These are phyloP conservation scores for Aquanectria penicillioides DNA, from an alignment of 2,329 filamentous ascomycete genomes.

Conservation along the genomic window DNA sequence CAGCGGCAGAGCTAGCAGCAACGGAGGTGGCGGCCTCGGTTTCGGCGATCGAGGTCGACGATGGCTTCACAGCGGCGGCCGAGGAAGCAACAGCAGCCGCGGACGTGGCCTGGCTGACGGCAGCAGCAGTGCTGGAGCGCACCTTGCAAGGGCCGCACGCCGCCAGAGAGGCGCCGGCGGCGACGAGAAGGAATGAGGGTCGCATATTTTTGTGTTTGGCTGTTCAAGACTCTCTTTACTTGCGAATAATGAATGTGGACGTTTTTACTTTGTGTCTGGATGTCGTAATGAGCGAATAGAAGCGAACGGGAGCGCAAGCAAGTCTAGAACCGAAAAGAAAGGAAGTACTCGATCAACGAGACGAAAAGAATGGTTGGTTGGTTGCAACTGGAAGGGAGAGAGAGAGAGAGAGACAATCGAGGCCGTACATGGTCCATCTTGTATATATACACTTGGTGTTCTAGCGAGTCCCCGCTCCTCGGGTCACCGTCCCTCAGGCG, in stretches of 20 bases:
- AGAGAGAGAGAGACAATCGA: neutral
- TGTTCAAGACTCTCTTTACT: too few species aligned
- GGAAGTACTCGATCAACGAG: conserved; percentile 16
- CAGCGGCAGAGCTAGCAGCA: neutral
- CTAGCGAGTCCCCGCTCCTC: too few species aligned
- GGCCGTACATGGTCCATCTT: neutral
- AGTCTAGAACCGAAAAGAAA: neutral
- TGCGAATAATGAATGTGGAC: neutral
- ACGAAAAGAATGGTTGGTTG: neutral
- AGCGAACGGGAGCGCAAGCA: neutral
- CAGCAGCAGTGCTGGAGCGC: neutral
- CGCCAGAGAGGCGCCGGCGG: conserved; percentile 5
- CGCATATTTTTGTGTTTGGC: too few species aligned
- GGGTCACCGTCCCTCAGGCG: too few species aligned
- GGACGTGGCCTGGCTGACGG: neutral
- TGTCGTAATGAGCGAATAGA: neutral
- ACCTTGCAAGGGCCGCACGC: neutral
- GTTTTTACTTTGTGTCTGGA: neutral
- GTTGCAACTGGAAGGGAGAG: neutral
- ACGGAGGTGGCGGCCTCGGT: neutral
- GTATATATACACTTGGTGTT: neutral
- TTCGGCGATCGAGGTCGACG: too few species aligned
- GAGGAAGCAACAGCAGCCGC: neutral
- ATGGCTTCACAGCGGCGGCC: too few species aligned
- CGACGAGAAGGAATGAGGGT: conserved; percentile 3